Conservation (phyloP, 805 yeast genomes). For the Wickerhamomyces silvicola region DNA sequence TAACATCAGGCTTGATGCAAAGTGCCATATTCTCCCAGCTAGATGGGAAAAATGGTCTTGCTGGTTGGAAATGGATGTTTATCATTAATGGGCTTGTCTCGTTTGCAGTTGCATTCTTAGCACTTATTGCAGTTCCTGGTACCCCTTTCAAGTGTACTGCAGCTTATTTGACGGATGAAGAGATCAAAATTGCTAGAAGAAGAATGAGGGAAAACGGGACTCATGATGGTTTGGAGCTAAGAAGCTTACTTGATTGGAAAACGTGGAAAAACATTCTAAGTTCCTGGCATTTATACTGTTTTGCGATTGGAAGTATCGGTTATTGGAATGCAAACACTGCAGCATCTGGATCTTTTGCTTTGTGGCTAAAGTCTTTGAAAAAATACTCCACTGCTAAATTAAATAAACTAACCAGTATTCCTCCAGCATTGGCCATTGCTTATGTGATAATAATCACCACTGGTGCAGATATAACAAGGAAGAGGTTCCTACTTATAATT, state of each 20-base stretch:
- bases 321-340: conserved; percentile 52
- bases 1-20: conserved; percentile 33
- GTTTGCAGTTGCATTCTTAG: conserved; percentile 44
- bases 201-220: conserved; percentile 4
- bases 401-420: conserved; percentile 33
- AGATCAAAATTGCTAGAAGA: conserved; percentile 8
- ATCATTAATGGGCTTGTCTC: conserved; percentile 42
- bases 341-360: conserved; percentile 29
- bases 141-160: too few relatives aligned
- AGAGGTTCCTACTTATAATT: conserved; percentile 36
- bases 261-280: conserved; percentile 46
- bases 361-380: conserved; percentile 41
- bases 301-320: conserved; percentile 44
- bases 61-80: conserved; percentile 27
- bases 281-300: conserved; percentile 50
- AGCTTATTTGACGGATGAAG: conserved; percentile 12
- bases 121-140: conserved; percentile 42
- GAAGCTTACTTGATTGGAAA: conserved; percentile 31
- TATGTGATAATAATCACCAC: neutral
- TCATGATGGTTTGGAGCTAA: neutral
- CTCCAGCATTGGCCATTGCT: conserved; percentile 26
- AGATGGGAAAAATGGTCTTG: conserved; percentile 33
- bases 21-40: conserved; percentile 33
- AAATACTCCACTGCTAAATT: conserved; percentile 29
- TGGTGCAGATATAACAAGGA: conserved; percentile 26